These are phyloP conservation scores for Suillus bovinus DNA, from an alignment of 768 basidiomycete species.

Conservation along the genomic window DNA sequence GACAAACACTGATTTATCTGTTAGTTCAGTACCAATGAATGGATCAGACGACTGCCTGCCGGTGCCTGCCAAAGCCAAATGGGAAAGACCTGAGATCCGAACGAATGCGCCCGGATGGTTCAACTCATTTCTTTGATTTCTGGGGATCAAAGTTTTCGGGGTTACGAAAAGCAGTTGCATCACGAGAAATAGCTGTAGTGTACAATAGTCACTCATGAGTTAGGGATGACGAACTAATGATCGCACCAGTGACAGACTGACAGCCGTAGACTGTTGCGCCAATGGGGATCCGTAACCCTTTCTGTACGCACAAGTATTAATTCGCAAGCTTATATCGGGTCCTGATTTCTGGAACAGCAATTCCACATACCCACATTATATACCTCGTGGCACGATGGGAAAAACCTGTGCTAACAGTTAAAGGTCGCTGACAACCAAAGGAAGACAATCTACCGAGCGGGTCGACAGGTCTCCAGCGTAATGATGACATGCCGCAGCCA, in stretches of 20 bases:
- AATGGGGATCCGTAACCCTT: constrained; percentile 24
- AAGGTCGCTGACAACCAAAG: neutral
- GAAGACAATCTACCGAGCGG: constrained; percentile 17
- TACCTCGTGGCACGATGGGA: constrained; percentile 61
- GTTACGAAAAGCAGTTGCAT: constrained; percentile 49
- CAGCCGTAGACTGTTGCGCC: constrained; percentile 25
- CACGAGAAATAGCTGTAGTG: constrained; percentile 46
- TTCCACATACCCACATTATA: constrained; percentile 48
- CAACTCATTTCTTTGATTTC: constrained; percentile 59
- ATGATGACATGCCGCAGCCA: constrained; percentile 52
- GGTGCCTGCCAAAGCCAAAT: constrained; percentile 53
- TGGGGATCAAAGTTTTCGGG: constrained; percentile 54
- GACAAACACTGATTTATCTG: constrained; percentile 46
- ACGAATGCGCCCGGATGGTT: constrained; percentile 40
- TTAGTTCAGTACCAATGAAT: neutral
- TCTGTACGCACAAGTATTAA: constrained; percentile 15
- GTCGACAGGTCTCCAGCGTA: constrained; percentile 32
- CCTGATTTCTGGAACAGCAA: neutral
- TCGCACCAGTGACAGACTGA: constrained; percentile 21
- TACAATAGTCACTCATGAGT: neutral
- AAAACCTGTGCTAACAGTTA: constrained; percentile 32
- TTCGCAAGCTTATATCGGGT: neutral
- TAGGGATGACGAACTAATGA: neutral
- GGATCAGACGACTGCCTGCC: constrained; percentile 27
- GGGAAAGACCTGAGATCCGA: constrained; percentile 47